Conservation (phyloP, 2,329 filamentous ascomycete species). For the Alternaria solani region DNA sequence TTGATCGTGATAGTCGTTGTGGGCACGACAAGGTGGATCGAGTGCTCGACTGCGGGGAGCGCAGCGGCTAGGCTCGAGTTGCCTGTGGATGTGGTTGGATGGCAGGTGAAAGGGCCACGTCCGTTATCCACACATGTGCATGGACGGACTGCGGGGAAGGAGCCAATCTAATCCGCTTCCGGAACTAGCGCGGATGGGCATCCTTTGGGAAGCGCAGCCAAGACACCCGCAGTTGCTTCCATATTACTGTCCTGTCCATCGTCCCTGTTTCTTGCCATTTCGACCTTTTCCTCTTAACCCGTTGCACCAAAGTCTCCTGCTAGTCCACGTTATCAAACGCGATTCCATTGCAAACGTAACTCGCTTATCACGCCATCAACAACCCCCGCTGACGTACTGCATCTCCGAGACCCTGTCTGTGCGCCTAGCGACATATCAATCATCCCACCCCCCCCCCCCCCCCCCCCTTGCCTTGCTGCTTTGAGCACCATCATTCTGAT, state of each 20-base stretch:
- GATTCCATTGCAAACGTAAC: slow-evolving; percentile 17
- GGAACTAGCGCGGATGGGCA: slow-evolving; percentile 24
- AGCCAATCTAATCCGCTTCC: slow-evolving; percentile 26
- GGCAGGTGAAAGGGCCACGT: slow-evolving; percentile 13
- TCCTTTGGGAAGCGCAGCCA: slow-evolving; percentile 20
- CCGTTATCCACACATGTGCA: slow-evolving; percentile 27
- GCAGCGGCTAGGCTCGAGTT: slow-evolving; percentile 24
- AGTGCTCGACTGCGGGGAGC: slow-evolving; percentile 27
- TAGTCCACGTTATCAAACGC: slow-evolving; percentile 25
- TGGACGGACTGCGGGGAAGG: slow-evolving; percentile 46
- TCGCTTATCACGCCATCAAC: slow-evolving; percentile 39
- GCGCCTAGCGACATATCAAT: slow-evolving; percentile 32
- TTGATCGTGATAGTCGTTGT: slow-evolving; percentile 32
- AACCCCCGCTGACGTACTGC: slow-evolving; percentile 36
- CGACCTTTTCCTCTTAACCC: slow-evolving; percentile 15
- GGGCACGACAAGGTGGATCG: slow-evolving; percentile 30
- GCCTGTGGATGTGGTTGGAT: slow-evolving; percentile 21
- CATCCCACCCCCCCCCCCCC: slow-evolving; percentile 23
- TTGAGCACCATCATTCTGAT: slow-evolving; percentile 13
- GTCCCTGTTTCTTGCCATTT: slow-evolving; percentile 15
- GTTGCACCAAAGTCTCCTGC: slow-evolving; percentile 9
- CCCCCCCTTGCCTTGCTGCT: slow-evolving; percentile 23
- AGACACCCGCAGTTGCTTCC: slow-evolving; percentile 22
- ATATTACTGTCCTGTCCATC: slow-evolving; percentile 38
- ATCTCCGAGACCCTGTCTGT: slow-evolving; percentile 30